A percentile compares a stretch with the other conserved stretches of the same genome.
These are phyloP conservation scores for Lizonia empirigonia DNA, from an alignment of 2,329 filamentous ascomycete genomes.

Conservation along the genomic window DNA sequence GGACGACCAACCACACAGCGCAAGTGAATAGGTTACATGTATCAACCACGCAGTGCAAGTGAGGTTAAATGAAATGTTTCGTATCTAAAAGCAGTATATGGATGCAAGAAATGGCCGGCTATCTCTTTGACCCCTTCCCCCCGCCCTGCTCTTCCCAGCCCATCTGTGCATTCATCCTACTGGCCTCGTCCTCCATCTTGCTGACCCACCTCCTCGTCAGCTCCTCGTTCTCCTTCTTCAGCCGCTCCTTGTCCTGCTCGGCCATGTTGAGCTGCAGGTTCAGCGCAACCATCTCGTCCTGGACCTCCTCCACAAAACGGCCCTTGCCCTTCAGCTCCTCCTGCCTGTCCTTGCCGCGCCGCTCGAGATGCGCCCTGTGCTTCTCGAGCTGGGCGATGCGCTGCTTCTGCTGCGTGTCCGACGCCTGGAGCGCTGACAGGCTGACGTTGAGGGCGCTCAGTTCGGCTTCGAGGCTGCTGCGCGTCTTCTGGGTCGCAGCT, in stretches of 20 bases:
- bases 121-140: not conserved
- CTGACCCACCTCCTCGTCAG: constrained; percentile 91
- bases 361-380: constrained; percentile 66
- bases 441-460: constrained; percentile 68
- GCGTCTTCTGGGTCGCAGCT: constrained; percentile 75
- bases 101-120: too few species aligned
- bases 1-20: too few species aligned
- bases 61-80: too few species aligned
- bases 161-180: constrained; percentile 72
- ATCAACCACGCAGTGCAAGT: not conserved
- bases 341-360: constrained; percentile 77
- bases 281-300: constrained; percentile 89
- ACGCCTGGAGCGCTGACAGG: constrained; percentile 65
- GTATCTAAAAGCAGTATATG: too few species aligned
- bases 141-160: constrained; percentile 33
- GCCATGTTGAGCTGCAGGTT: constrained; percentile 87
- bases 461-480: constrained; percentile 68
- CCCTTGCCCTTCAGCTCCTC: constrained; percentile 85
- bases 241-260: constrained; percentile 73
- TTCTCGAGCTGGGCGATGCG: constrained; percentile 66
- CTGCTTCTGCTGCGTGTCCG: constrained; percentile 64
- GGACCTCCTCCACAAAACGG: constrained; percentile 82
- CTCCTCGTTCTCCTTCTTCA: constrained; percentile 84
- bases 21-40: not conserved
- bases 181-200: constrained; percentile 82